These are phyloP conservation scores for Psidium guajava DNA, from an alignment of 345 rosid species.

Conservation along the genomic window DNA sequence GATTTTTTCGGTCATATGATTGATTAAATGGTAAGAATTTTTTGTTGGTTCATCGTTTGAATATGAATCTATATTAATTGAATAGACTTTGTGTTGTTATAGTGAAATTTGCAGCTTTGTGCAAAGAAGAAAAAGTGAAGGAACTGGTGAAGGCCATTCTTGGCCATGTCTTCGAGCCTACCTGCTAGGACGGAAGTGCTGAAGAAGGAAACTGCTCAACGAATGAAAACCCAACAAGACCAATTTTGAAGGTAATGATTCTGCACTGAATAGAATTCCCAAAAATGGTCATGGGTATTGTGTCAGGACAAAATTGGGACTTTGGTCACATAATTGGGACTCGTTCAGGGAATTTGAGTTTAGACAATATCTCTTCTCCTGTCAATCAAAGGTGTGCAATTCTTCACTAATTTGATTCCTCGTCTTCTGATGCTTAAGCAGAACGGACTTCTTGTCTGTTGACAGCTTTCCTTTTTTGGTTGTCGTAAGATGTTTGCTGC, in stretches of 20 bases:
- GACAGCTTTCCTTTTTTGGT: background rate
- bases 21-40: no score
- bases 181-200: no score
- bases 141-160: no score
- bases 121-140: no score
- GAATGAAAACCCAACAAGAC: constrained; percentile 89
- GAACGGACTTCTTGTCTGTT: background rate
- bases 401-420: background rate
- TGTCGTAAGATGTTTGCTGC: background rate
- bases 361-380: constrained; percentile 89
- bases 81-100: no score
- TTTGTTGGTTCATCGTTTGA: no score
- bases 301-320: background rate
- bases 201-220: no score
- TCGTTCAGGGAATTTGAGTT: constrained; percentile 90
- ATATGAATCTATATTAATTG: no score
- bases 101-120: no score
- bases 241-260: constrained; percentile 70
- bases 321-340: constrained; percentile 17
- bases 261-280: constrained; percentile 1
- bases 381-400: constrained; percentile 72
- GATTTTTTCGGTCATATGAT: no score
- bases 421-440: background rate
- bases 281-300: background rate
- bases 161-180: no score